Evolutionary conservation across 2,329 filamentous ascomycete species (phyloP), one percentile per base, ranked within the genome.

Genomic region (Blastomyces percursus): DNA sequence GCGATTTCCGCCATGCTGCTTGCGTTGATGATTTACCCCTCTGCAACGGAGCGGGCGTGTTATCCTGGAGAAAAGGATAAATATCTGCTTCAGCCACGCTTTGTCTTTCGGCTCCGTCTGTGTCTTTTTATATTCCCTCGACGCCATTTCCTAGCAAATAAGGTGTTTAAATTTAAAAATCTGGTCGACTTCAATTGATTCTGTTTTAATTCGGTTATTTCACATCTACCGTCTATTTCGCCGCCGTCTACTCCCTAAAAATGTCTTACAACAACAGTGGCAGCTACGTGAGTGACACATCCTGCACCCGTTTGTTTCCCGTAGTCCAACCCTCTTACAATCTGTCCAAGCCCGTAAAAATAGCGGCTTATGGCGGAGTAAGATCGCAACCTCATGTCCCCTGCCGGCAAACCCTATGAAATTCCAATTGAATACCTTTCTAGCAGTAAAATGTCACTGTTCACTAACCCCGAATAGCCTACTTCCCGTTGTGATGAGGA

Each of bases 261-360:
- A 58, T 58, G 55, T 58, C 55, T 46, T 58, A 46, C 55, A 58
- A 58, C 55, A 44, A 46, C 24, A 16, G 55, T 30, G 55, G 44
- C 21, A 58, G 16, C 55, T 58, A 58, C 9, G 55, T 58, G 40
- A 58, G 55, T 42, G 19, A 14, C 14, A 16, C n/a, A 16, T 42
- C n/a, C n/a, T 50, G 6, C 32, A 6, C 21, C 54, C 21, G 6
- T 42, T 58, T 2, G 16, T 12, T 30, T 42, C 38, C 24, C 55
- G 14, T 21, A 42, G 14, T 16, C 21, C 55, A 58, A 19, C 11
- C 42, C 7, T 38, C 35, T 30, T 42, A 58, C 12, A 7, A 58
- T 27, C 14, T 9, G 16, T 16, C 21, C 16, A 44, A 38, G 12
- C 19, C 38, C 35, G 19, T 40, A 32, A 32, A 38, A 56, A 16